Evolutionary conservation across 2,329 filamentous ascomycete genomes (phyloP).

Genomic region (Dactylellina drechsleri): DNA sequence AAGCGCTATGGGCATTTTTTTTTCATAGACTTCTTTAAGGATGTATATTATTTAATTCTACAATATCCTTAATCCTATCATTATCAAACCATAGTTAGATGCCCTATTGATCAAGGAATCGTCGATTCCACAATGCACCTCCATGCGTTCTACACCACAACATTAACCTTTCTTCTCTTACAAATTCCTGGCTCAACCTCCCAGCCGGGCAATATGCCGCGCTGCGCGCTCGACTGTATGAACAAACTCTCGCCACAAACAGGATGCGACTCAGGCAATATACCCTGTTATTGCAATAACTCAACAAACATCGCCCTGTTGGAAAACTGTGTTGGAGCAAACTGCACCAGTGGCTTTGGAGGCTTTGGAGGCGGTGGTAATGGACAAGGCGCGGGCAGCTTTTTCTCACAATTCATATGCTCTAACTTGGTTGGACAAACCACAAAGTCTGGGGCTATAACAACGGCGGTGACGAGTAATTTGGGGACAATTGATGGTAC

Average conservation of each 20-base stretch:
- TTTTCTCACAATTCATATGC: slow-evolving; percentile 31
- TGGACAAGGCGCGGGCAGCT: background rate
- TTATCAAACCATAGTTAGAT: too few species aligned
- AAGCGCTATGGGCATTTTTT: too few species aligned
- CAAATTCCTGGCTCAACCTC: slow-evolving; percentile 5
- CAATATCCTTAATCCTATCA: too few species aligned
- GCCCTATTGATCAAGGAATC: too few species aligned
- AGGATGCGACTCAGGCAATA: slow-evolving; percentile 27
- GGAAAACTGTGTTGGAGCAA: slow-evolving; percentile 21
- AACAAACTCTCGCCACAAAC: slow-evolving; percentile 22
- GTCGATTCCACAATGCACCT: background rate
- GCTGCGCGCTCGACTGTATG: slow-evolving; percentile 41
- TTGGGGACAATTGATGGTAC: background rate
- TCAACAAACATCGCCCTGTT: slow-evolving; percentile 28
- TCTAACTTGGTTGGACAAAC: slow-evolving; percentile 3
- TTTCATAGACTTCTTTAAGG: too few species aligned
- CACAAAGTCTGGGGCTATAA: too few species aligned
- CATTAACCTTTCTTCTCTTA: background rate
- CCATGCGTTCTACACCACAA: background rate
- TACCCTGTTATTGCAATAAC: slow-evolving; percentile 47
- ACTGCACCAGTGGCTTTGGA: slow-evolving; percentile 28
- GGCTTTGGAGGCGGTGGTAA: slow-evolving; percentile 4
- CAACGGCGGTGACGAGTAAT: background rate
- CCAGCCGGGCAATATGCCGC: slow-evolving; percentile 28
- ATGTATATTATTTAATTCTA: too few species aligned